Conservation (phyloP, 176 grass and related monocot genomes). For the Carex kokanica region DNA sequence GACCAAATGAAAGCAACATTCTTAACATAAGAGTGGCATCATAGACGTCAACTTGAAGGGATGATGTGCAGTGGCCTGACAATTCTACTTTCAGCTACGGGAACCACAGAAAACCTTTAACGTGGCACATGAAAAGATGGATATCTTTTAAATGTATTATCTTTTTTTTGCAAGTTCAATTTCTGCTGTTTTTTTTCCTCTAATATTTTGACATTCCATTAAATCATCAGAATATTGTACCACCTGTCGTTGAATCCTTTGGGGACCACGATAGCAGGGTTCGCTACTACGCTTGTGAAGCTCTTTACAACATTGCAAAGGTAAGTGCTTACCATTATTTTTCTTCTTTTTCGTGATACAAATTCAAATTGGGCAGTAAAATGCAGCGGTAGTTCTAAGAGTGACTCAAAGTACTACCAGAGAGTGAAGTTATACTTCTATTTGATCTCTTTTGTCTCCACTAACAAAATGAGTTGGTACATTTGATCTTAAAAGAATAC, state of each 20-base stretch:
- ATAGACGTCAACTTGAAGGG: background rate
- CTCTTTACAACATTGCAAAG: conserved; percentile 99
- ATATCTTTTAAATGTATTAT: background rate
- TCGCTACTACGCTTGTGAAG: conserved; percentile 99
- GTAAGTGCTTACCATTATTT: conserved; percentile 36
- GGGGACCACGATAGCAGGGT: conserved; percentile 90
- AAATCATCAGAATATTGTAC: conserved; percentile 69
- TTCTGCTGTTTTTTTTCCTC: background rate
- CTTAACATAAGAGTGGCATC: background rate
- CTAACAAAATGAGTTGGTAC: background rate
- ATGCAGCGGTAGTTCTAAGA: background rate
- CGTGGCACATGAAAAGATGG: background rate
- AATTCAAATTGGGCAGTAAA: background rate
- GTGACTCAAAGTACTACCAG: background rate
- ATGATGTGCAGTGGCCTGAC: background rate
- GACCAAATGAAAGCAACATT: background rate
- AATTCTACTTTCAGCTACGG: background rate
- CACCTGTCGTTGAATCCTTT: conserved; percentile 78
- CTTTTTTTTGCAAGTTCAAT: conserved; percentile 6
- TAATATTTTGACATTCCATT: background rate
- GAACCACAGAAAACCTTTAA: background rate
- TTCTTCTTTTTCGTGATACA: background rate
- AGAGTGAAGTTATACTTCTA: background rate
- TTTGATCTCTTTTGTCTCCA: background rate
- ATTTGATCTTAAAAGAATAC: background rate